Conservation (phyloP, 148 eudicot species). For the Rhododendron henanense region DNA sequence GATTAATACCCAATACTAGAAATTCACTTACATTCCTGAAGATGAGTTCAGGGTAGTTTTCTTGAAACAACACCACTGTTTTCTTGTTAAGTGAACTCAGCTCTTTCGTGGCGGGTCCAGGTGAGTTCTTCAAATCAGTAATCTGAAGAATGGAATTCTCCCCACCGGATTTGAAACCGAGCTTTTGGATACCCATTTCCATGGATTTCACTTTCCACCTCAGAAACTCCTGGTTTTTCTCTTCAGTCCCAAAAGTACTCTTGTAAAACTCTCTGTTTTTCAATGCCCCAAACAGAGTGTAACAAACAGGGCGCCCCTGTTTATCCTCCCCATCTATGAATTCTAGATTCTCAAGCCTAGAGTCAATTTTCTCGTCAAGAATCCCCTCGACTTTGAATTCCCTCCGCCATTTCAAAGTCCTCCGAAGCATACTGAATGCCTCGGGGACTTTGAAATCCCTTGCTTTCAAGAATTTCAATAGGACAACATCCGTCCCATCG, state of each 20-base stretch:
- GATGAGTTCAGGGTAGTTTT: conserved; percentile 68
- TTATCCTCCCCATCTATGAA: conserved; percentile 42
- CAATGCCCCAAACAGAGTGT: conserved; percentile 39
- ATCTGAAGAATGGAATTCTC: conserved; percentile 52
- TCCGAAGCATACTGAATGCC: conserved; percentile 51
- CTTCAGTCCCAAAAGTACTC: conserved; percentile 34
- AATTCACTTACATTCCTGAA: conserved; percentile 38
- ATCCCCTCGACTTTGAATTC: conserved; percentile 33
- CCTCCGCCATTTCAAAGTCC: conserved; percentile 63
- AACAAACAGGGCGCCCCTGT: conserved; percentile 67
- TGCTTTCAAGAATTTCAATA: conserved; percentile 61
- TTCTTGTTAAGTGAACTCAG: conserved; percentile 46
- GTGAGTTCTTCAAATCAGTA: conserved; percentile 62
- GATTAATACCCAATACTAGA: neutral
- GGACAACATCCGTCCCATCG: conserved; percentile 43
- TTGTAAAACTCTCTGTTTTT: conserved; percentile 31
- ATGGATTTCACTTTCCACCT: conserved; percentile 71
- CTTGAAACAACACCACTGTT: conserved; percentile 40
- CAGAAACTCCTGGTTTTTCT: conserved; percentile 37
- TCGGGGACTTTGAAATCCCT: conserved; percentile 46
- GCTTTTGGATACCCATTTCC: conserved; percentile 50
- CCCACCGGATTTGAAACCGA: conserved; percentile 47
- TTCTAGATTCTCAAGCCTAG: conserved; percentile 30
- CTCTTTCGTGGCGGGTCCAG: conserved; percentile 47
- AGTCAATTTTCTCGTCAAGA: conserved; percentile 28